Evolutionary conservation across 345 rosid genomes (phyloP), one percentile per base, ranked within the genome.

Genomic region (Rubroshorea leprosula): DNA sequence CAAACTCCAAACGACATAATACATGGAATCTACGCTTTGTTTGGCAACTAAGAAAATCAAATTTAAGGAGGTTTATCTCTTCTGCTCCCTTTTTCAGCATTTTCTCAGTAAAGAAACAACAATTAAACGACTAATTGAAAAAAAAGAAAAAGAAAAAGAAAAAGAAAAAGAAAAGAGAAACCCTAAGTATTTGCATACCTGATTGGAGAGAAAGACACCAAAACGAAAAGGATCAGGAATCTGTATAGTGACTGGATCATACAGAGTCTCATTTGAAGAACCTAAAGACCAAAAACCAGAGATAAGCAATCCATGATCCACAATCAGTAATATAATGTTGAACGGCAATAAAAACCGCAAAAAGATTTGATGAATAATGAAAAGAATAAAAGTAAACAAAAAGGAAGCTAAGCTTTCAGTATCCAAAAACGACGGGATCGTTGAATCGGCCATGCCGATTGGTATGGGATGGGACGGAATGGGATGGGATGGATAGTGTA

Each of bases 201-300:
- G 46, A 1, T 49, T 11, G 54, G 54, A 21, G 54, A 50, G 27
- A 38, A 60, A 16, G 13, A 14, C 15, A 53, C 57, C 18, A 54
- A 61, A 11, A 62, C 18, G 4, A 27, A 25, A 22, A 67, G 13
- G 31, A 60, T 21, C 19, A 60, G 15, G 19, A 23, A 54, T 54
- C 23, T 24, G 49, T 54, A 12, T 10, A 53, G 55, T 13, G 48
- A 54, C 35, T 15, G 69, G 20, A 59, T n/a, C 22, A 17, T n/a
- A 13, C 1, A 19, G 50, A 16, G 25, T 19, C 3, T 18, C 65
- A 67, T 55, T 39, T 23, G 55, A 22, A 4, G 50, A 25, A 56
- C 10, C 27, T 12, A 52, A 19, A 16, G 54, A 54, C 49, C 51
- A 44, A 2, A 44, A 44, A 44, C 18, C 47, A 44, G 5, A 13